Percentiles rank a stretch among this genome's conserved stretches.
phyloP scores from a whole-genome alignment of 2,329 filamentous ascomycete species.

The Calonectria honghensis region DNA sequence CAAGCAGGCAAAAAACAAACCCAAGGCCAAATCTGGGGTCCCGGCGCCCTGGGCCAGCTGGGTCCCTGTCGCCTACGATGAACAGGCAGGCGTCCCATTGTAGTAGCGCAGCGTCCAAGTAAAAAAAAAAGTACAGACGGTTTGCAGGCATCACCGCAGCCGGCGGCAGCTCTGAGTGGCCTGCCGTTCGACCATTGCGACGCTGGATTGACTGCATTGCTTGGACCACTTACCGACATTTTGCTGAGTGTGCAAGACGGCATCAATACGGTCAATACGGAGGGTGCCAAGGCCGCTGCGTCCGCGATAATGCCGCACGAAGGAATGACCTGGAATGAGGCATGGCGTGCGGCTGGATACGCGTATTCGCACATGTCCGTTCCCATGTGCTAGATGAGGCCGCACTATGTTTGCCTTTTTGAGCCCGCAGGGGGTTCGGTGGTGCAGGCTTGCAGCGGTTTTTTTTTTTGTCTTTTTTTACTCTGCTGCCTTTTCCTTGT shows the following conservation, averaged over 20 bases:
- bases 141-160: slow-evolving; percentile 12
- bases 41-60: slow-evolving; percentile 1
- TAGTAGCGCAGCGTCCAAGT: background rate
- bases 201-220: background rate
- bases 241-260: background rate
- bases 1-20: background rate
- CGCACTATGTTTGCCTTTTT: background rate
- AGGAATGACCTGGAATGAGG: slow-evolving; percentile 3
- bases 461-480: background rate
- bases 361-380: slow-evolving; percentile 7
- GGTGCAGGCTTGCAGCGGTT: slow-evolving; percentile 20
- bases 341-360: slow-evolving; percentile 3
- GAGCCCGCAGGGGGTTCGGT: background rate
- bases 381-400: background rate
- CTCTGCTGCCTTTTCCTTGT: background rate
- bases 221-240: slow-evolving; percentile 22
- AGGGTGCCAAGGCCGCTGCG: slow-evolving; percentile 14
- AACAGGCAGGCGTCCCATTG: background rate
- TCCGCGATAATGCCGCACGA: slow-evolving; percentile 35
- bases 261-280: background rate
- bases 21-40: slow-evolving; percentile 24
- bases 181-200: slow-evolving; percentile 10
- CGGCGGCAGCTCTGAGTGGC: slow-evolving; percentile 8
- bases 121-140: background rate
- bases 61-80: slow-evolving; percentile 1